Base-by-base conservation (phyloP, 192 early-diverging fungal genomes). In the Jimgerdemannia flammicorona region DNA sequence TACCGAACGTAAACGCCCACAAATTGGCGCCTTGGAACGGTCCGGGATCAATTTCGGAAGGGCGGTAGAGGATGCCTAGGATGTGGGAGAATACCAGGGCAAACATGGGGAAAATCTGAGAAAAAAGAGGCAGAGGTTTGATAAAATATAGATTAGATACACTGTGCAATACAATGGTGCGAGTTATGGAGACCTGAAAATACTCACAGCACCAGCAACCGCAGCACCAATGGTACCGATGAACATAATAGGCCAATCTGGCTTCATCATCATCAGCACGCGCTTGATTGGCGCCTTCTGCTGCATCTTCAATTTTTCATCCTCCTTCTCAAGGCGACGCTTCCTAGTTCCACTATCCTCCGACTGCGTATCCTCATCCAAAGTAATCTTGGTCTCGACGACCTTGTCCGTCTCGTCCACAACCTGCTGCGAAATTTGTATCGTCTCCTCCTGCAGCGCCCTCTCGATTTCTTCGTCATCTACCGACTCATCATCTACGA, bases 31-130 rank as follows among this genome's bases (percentile, higher is more conserved):
- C 78, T 77, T 75, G 64, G 59, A 84, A 44, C 39, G 83, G 84
- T 3, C 78, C 82, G 64, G 76, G 78, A 14, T 68, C 59, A 40
- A 69, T 14, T 20, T 76, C 80, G 70, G 66, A 74, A 49, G 72
- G 79, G 19, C 0, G 1, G 67, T 40, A 68, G 4, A 81, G 77
- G 4, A 80, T 74, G 54, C 80, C 70, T 70, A 90, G 78, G 54
- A 71, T 72, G 39, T 77, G 72, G 66, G 89, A 80, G 74, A 91
- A 92, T 75, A 92, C 80, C 20, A 93, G 78, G 40, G 95, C 89
- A 80, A 96, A 97, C 17, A 90, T 77, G 14, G 96, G 96, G 76
- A 94, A 89, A 10, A 93, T 18, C 67, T 68, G 9, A 18, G 14
- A 14, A 65, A 19, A 65, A 65, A 19, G 64, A 29, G 29, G 29